Conservation (phyloP, 129 eudicot species). For the Artemisia argyi region DNA sequence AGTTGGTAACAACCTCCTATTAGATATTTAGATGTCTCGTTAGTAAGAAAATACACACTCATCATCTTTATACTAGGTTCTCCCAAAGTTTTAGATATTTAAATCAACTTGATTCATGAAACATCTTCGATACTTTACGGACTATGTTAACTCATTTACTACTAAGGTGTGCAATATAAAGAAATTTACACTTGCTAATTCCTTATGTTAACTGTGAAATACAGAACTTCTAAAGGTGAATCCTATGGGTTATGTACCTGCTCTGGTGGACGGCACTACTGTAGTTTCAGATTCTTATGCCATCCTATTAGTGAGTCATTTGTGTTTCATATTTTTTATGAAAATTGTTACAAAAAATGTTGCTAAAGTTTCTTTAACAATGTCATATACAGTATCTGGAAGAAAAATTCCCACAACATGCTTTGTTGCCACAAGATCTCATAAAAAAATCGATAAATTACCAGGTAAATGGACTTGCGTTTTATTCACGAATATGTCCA, state of each 20-base stretch:
- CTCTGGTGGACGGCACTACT: conserved; percentile 67
- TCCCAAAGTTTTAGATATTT: no score
- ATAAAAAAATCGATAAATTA: conserved; percentile 62
- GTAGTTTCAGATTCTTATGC: conserved; percentile 80
- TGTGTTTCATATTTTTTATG: background rate
- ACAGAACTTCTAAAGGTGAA: conserved; percentile 75
- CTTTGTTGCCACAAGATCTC: conserved; percentile 77
- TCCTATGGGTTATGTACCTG: conserved; percentile 86
- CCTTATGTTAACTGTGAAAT: conserved; percentile 7
- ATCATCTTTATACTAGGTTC: no score
- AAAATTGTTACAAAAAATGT: background rate
- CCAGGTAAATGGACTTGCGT: conserved; percentile 51
- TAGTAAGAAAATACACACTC: no score
- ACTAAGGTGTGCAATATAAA: no score
- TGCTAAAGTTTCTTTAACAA: background rate
- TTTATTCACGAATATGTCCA: conserved; percentile 7
- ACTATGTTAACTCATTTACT: no score
- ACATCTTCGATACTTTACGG: no score
- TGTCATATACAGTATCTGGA: conserved; percentile 68
- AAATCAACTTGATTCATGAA: no score
- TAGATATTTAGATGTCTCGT: background rate
- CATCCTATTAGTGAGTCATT: conserved; percentile 64
- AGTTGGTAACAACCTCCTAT: background rate
- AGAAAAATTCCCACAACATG: conserved; percentile 77
- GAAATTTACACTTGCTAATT: background rate